phyloP scores from a whole-genome alignment of 441 rosid species.

The Isatis lusitanica region DNA sequence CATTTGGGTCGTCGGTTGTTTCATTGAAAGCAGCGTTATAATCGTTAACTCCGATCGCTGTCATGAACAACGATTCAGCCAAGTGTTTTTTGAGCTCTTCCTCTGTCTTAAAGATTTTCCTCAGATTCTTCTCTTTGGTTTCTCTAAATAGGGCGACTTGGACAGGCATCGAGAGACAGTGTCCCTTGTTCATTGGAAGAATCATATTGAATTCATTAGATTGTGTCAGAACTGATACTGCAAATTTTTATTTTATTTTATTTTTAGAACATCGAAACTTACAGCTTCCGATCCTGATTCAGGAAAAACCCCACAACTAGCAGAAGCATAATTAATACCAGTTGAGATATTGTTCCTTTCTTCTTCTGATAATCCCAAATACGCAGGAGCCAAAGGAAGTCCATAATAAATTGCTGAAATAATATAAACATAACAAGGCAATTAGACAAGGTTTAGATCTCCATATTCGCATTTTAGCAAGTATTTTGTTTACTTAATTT shows the following conservation, averaged over 20 bases:
- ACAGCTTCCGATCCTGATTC: constrained; percentile 9
- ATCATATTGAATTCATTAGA: neutral
- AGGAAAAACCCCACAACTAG: constrained; percentile 26
- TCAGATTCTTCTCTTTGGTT: constrained; percentile 25
- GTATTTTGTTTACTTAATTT: neutral
- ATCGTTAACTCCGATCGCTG: constrained; percentile 22
- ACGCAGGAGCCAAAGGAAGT: constrained; percentile 33
- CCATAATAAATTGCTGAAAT: constrained; percentile 28
- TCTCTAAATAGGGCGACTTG: constrained; percentile 23
- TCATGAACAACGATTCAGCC: constrained; percentile 29
- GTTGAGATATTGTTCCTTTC: constrained; percentile 14
- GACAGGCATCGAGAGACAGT: constrained; percentile 28
- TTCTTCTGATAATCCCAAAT: constrained; percentile 16
- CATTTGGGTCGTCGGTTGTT: neutral
- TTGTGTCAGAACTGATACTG: neutral
- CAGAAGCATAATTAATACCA: constrained; percentile 35
- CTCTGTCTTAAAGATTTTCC: constrained; percentile 11
- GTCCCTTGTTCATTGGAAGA: constrained; percentile 24
- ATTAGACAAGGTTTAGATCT: neutral
- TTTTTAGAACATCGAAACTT: neutral
- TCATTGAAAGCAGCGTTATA: neutral
- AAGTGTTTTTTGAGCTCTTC: constrained; percentile 19
- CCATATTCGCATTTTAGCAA: neutral
- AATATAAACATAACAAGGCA: neutral
- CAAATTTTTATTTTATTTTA: neutral